Evolutionary conservation across 2,329 filamentous ascomycete genomes (phyloP), one percentile per base, ranked within the genome.

Genomic region (Venturia aucupariae): DNA sequence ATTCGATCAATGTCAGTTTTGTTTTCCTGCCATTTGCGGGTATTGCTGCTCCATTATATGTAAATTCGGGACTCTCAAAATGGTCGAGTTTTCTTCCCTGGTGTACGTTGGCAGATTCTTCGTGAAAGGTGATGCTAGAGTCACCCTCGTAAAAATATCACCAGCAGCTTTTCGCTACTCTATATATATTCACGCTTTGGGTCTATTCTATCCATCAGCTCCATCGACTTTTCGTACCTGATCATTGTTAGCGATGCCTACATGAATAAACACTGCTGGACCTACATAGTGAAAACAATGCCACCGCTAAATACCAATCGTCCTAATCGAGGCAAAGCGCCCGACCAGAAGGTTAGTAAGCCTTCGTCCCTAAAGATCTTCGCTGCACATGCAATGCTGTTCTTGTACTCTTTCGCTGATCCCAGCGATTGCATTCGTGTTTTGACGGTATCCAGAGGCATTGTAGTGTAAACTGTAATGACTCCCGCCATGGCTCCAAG

Each of bases 351-450:
- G 0, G 92, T 96, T 48, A 93, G 74, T 15, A 97, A 64, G 2
- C 94, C 93, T 77, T 99, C 94, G 63, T 97, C 86, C 76, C 86
- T 90, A 75, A 94, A 89, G 68, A 99, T 96, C 71, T 87, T 82
- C 13, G 84, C 81, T 0, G 89, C 92, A 75, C 94, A 99, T 60
- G 86, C 84, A 68, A 96, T 83, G 70, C 88, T 94, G 77, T 96
- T 97, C 73, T 89, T 92, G 73, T 99, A 99, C 66, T 88, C 78
- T 54, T 78, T 80, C 67, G 84, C 84, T 41, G 93, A 90, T 75
- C 97, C 91, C 67, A 97, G 88, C 69, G 91, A 96, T 83, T 99
- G 94, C 94, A 99, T 99, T 67, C 91, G 79, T 60, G 94, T 99
- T 84, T 99, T 99, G 74, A 99, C 84, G 0, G 93, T 97, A 75